A percentile compares a stretch with the other conserved stretches of the same genome.
Conservation (phyloP, 1,139 yeast genomes). For the Pichia sp. region DNA sequence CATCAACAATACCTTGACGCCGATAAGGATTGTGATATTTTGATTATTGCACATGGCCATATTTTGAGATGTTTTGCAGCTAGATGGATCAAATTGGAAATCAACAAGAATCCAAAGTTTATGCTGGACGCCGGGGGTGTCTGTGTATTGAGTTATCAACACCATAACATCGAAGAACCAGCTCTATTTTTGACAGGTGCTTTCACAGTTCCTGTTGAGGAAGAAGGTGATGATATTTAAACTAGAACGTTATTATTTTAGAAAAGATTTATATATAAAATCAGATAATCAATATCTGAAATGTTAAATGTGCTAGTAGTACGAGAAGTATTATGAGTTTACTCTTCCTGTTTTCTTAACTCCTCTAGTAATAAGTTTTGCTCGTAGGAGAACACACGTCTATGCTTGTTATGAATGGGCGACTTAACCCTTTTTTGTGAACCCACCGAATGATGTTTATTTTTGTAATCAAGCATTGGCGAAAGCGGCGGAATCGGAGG, state of each 20-base stretch:
- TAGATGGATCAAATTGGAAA: slow-evolving; percentile 64
- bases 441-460: too few relatives aligned
- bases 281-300: too few relatives aligned
- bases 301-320: too few relatives aligned
- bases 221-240: slow-evolving; percentile 22
- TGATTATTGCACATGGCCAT: slow-evolving; percentile 91
- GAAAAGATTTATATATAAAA: too few relatives aligned
- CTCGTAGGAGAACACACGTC: slow-evolving; percentile 38
- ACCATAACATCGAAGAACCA: slow-evolving; percentile 76
- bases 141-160: slow-evolving; percentile 87
- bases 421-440: too few relatives aligned
- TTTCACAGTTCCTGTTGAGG: slow-evolving; percentile 61
- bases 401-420: slow-evolving; percentile 7
- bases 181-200: slow-evolving; percentile 79
- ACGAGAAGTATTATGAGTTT: too few relatives aligned
- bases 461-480: too few relatives aligned
- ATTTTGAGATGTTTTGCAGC: slow-evolving; percentile 83
- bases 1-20: slow-evolving; percentile 54
- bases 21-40: slow-evolving; percentile 55
- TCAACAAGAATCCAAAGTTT: slow-evolving; percentile 64
- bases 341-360: not conserved
- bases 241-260: too few relatives aligned
- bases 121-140: slow-evolving; percentile 93
- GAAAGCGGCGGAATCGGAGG: too few relatives aligned
- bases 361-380: slow-evolving; percentile 40